A percentile compares a stretch with the other conserved stretches of the same genome.
These are phyloP conservation scores for Oxyria digyna DNA, from an alignment of 148 eudicot genomes.

Conservation along the genomic window DNA sequence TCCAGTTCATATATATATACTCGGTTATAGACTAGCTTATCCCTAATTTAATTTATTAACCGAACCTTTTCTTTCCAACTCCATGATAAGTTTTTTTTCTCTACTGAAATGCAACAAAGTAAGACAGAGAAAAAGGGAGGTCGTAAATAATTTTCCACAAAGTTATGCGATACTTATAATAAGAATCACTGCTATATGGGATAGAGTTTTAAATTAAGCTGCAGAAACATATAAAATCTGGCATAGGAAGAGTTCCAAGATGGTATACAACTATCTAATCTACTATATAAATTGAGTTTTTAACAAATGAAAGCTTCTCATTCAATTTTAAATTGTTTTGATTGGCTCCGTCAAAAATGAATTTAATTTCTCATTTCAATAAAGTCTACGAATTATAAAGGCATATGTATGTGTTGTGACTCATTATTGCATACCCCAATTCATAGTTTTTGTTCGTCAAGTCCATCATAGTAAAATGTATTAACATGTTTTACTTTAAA, in stretches of 20 bases:
- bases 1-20: constrained; percentile 1
- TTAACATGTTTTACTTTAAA: no score
- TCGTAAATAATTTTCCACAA: neutral
- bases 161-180: neutral
- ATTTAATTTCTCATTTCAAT: no score
- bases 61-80: neutral
- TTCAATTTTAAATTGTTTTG: no score
- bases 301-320: no score
- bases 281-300: no score
- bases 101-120: neutral
- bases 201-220: neutral
- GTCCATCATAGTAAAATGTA: no score
- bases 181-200: neutral
- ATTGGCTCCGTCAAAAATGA: no score
- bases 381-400: no score
- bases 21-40: neutral
- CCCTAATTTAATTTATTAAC: neutral
- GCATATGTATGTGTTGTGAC: no score
- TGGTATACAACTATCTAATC: no score
- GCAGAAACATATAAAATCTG: neutral
- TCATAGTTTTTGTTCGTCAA: no score
- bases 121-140: neutral
- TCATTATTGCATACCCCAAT: no score
- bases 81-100: neutral
- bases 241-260: neutral